Base-by-base conservation (phyloP, 2,329 filamentous ascomycete genomes). In the Penicillium sumatraense region DNA sequence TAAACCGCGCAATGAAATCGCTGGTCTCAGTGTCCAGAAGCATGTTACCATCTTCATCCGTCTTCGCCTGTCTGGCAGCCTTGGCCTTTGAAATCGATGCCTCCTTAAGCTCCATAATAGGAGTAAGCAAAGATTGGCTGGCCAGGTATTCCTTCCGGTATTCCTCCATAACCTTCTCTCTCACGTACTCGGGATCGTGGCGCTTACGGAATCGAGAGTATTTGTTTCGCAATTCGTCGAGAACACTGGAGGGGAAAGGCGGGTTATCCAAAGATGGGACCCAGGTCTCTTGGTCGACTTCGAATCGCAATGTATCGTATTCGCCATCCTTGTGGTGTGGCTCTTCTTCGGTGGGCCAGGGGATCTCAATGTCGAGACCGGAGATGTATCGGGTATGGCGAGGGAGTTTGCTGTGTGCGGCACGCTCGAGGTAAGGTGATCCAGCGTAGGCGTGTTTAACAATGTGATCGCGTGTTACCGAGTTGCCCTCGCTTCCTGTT, bases 211-310 rank as follows among this genome's bases (percentile, higher is more conserved):
- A 95, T 67, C 83, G 86, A 64, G 88, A 90, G 82, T 88, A 96
- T 71, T 87, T 89, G 79, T 89, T 89, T 70, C 92, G 84, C 70
- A 98, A 81, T 80, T 98, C 93, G 72, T 96, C 87, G 62, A 96
- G 83, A 33, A 97, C 83, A n/a, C 75, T 78, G 26, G 81, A 76
- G 5, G 93, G 92, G 83, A 96, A 91, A 13, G 93, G 93, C 23
- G 89, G 83, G 14, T 83, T 80, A 24, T 92, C 79, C 21, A 98
- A 80, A 31, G 86, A 89, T n/a, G 93, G 92, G 51, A 88, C 80
- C 71, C 90, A 96, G 1, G 89, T 90, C 67, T 80, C 81, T 60
- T 86, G 82, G 68, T 96, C 90, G 54, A 91, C 89, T 52, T 88
- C 83, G 70, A 89, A 85, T 61, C 90, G 88, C 42, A 86, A 77